Percentiles rank a stretch among this genome's conserved stretches.
Conservation (phyloP, 805 yeast genomes). For the Zygoascus ofunaensis region DNA sequence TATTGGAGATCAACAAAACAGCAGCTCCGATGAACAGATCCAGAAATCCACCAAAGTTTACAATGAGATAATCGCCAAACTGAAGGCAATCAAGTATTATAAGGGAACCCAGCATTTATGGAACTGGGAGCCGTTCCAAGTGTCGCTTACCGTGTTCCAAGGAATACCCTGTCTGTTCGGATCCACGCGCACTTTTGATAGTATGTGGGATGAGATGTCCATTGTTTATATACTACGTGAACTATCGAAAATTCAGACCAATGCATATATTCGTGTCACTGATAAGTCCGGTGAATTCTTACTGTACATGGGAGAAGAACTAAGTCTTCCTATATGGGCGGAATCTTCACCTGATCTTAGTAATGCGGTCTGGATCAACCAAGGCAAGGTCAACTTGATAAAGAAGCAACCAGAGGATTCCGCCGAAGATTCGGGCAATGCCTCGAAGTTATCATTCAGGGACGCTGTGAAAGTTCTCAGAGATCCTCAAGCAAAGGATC, state of each 20-base stretch:
- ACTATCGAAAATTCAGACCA: slow-evolving; percentile 11
- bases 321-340: not conserved
- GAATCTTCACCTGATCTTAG: not conserved
- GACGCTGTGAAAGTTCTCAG: too few relatives aligned
- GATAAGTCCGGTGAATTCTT: slow-evolving; percentile 53
- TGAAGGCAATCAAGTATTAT: not conserved
- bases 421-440: too few relatives aligned
- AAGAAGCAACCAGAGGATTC: too few relatives aligned
- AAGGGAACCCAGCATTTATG: not conserved
- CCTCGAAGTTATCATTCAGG: too few relatives aligned
- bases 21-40: too few relatives aligned
- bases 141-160: not conserved
- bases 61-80: not conserved
- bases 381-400: not conserved
- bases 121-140: slow-evolving; percentile 1
- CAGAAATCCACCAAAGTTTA: too few relatives aligned
- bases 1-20: too few relatives aligned
- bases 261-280: slow-evolving; percentile 17
- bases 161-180: slow-evolving; percentile 20
- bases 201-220: slow-evolving; percentile 27
- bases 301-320: slow-evolving; percentile 17
- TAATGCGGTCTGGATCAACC: not conserved
- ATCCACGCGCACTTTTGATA: slow-evolving; percentile 22
- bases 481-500: too few relatives aligned
- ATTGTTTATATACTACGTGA: slow-evolving; percentile 21